Evolutionary conservation across 345 rosid genomes (phyloP).

Genomic region (Eucalyptus coolabah): DNA sequence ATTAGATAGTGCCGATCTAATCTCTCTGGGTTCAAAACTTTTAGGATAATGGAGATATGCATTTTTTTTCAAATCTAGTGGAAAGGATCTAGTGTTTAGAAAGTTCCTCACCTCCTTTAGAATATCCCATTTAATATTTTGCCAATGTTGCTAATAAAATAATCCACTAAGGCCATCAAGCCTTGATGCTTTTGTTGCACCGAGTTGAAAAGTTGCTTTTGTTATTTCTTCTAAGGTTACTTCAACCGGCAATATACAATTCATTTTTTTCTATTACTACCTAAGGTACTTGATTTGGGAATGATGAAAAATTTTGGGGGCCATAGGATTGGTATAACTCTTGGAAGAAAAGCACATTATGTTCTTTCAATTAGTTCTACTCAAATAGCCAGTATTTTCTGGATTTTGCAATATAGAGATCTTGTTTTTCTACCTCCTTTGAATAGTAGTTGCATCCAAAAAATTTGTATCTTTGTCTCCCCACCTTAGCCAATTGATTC

Average conservation of each 20-base stretch:
- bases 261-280: background rate
- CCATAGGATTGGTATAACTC: background rate
- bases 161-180: background rate
- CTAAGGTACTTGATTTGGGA: background rate
- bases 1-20: rapidly evolving
- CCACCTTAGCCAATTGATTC: background rate
- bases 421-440: background rate
- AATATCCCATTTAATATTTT: background rate
- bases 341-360: background rate
- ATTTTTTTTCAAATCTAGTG: background rate
- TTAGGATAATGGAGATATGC: background rate
- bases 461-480: background rate
- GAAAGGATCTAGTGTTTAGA: background rate
- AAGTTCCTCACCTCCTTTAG: background rate
- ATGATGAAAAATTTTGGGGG: background rate
- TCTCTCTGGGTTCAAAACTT: rapidly evolving
- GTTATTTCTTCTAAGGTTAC: background rate
- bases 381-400: background rate
- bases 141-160: background rate
- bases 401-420: background rate
- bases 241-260: rapidly evolving
- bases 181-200: background rate
- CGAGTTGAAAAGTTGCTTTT: background rate
- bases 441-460: background rate
- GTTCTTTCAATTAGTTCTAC: background rate